phyloP scores from a whole-genome alignment of 805 yeast genomes.

The Ogataea pilisensis region DNA sequence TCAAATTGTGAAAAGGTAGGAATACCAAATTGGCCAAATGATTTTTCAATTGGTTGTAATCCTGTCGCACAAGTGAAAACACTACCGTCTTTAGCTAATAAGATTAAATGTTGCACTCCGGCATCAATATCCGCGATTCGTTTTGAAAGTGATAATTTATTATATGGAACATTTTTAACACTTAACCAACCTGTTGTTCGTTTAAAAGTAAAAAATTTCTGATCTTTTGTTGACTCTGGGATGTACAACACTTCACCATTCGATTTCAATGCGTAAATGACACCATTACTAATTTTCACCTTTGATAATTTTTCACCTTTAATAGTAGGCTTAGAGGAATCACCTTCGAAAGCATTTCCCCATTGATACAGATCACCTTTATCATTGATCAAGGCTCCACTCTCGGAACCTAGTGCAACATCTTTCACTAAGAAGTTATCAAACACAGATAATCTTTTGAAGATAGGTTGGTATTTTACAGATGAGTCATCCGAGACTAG shows the following conservation, averaged over 20 bases:
- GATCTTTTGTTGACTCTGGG: constrained; percentile 29
- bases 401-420: constrained; percentile 46
- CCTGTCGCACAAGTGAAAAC: constrained; percentile 66
- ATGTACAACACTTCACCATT: constrained; percentile 43
- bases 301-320: constrained; percentile 42
- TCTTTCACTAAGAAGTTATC: constrained; percentile 56
- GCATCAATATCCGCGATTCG: constrained; percentile 39
- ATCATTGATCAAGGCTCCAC: constrained; percentile 56
- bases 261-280: constrained; percentile 43
- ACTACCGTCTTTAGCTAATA: constrained; percentile 54
- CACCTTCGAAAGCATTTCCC: constrained; percentile 41
- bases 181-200: constrained; percentile 20
- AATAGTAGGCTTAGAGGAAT: constrained; percentile 32
- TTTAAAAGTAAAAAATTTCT: too few relatives aligned
- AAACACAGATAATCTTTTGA: constrained; percentile 59
- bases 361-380: constrained; percentile 75
- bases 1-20: constrained; percentile 68
- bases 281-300: constrained; percentile 51
- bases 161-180: constrained; percentile 10
- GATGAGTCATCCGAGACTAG: constrained; percentile 28
- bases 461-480: constrained; percentile 40
- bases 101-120: constrained; percentile 69
- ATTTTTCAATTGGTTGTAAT: constrained; percentile 36
- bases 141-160: constrained; percentile 13
- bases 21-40: constrained; percentile 79